phyloP scores from a whole-genome alignment of 371 early-diverging fungal species.

The Nosema muscidifuracis region DNA sequence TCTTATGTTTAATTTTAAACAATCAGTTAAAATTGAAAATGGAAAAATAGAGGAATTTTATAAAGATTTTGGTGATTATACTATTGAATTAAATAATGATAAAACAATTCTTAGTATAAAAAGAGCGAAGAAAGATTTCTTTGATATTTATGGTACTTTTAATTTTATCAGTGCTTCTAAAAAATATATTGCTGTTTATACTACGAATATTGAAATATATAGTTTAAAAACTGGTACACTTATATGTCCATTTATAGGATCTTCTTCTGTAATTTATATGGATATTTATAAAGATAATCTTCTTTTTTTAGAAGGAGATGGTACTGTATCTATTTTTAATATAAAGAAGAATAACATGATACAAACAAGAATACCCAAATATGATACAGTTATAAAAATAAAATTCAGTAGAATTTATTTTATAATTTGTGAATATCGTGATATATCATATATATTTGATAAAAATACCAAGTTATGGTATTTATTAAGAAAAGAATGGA shows the following conservation, averaged over 20 bases:
- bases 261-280: constrained; percentile 30
- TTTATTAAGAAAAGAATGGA: constrained; percentile 16
- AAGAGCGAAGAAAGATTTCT: constrained; percentile 42
- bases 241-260: constrained; percentile 49
- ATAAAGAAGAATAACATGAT: constrained; percentile 15
- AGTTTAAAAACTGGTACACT: constrained; percentile 51
- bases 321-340: constrained; percentile 46
- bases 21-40: constrained; percentile 4
- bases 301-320: constrained; percentile 34
- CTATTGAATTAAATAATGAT: constrained; percentile 34
- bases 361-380: constrained; percentile 13
- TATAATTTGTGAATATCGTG: constrained; percentile 49
- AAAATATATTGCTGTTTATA: constrained; percentile 33
- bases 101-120: constrained; percentile 21
- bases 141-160: constrained; percentile 31
- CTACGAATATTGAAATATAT: constrained; percentile 41
- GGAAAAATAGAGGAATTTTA: constrained; percentile 2
- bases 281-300: constrained; percentile 44
- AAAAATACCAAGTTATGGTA: constrained; percentile 38
- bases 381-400: constrained; percentile 19
- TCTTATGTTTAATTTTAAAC: constrained; percentile 40
- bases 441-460: constrained; percentile 21
- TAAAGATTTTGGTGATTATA: constrained; percentile 28
- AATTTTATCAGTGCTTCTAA: constrained; percentile 36
- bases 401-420: constrained; percentile 49